These are phyloP conservation scores for Acanthamoeba culbertsoni DNA, from an alignment of 208 protist species.

Conservation along the genomic window DNA sequence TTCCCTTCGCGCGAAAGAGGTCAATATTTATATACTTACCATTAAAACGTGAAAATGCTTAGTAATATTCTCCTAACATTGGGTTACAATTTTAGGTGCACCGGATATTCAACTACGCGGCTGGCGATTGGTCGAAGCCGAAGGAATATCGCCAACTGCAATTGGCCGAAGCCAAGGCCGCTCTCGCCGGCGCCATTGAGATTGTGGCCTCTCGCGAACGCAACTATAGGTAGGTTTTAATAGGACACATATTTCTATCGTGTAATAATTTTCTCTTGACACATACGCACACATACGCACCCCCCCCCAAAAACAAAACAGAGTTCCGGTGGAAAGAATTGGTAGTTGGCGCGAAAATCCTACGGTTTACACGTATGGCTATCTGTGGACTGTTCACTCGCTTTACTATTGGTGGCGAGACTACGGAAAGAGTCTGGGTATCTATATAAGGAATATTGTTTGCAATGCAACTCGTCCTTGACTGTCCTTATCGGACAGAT, in stretches of 20 bases:
- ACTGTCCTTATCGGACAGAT: background rate
- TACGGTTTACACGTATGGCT: constrained; percentile 57
- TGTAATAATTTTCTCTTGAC: no score
- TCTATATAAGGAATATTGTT: background rate
- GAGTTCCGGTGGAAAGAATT: constrained; percentile 51
- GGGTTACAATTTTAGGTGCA: background rate
- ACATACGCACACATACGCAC: no score
- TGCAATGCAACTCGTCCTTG: background rate
- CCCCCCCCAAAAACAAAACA: background rate
- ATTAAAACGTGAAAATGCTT: no score
- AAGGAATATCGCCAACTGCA: background rate
- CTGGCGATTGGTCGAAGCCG: background rate
- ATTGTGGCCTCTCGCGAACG: background rate
- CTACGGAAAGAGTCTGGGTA: background rate
- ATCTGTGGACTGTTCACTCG: constrained; percentile 65
- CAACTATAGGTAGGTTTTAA: background rate
- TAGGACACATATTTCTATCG: no score
- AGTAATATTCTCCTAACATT: background rate
- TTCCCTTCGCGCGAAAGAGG: constrained; percentile 15
- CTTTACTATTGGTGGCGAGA: constrained; percentile 62
- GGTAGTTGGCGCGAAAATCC: constrained; percentile 43
- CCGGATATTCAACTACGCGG: constrained; percentile 51
- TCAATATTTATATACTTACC: background rate
- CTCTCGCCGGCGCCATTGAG: background rate
- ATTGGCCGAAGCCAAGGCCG: background rate